Conservation (phyloP, 306 rosid species). For the Castanospermum australe region DNA sequence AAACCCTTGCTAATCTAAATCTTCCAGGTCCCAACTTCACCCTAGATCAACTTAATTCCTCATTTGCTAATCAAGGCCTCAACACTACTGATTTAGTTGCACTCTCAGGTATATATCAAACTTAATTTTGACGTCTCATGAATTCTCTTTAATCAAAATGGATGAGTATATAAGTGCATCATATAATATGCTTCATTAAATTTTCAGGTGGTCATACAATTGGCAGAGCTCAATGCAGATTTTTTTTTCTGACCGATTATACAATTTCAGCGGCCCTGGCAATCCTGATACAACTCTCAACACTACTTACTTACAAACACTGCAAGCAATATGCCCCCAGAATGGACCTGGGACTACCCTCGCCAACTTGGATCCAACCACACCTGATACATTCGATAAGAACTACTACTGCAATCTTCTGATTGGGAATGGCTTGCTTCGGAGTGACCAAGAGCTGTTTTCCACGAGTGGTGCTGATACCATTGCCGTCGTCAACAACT, state of each 20-base stretch:
- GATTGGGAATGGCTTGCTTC: neutral
- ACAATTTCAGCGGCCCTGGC: neutral
- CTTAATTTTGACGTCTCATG: too few relatives aligned
- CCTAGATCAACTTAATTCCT: neutral
- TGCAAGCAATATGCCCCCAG: neutral
- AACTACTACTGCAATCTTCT: neutral
- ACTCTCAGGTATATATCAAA: constrained; percentile 45
- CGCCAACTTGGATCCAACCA: neutral
- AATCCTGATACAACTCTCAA: neutral
- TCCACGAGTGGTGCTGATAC: neutral
- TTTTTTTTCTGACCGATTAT: neutral
- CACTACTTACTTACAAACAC: neutral
- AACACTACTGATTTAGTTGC: constrained; percentile 39
- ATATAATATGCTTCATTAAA: too few relatives aligned
- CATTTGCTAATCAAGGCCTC: constrained; percentile 21
- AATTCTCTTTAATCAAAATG: too few relatives aligned
- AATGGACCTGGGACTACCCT: neutral
- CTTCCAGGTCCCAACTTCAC: constrained; percentile 21
- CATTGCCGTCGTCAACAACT: neutral
- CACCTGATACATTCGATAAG: neutral
- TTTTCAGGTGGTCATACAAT: constrained; percentile 3
- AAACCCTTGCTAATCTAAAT: neutral
- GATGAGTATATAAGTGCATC: too few relatives aligned
- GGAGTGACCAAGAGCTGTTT: neutral
- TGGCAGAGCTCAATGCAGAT: neutral